phyloP scores from a whole-genome alignment of 768 basidiomycete species.

The Mycena pura region DNA sequence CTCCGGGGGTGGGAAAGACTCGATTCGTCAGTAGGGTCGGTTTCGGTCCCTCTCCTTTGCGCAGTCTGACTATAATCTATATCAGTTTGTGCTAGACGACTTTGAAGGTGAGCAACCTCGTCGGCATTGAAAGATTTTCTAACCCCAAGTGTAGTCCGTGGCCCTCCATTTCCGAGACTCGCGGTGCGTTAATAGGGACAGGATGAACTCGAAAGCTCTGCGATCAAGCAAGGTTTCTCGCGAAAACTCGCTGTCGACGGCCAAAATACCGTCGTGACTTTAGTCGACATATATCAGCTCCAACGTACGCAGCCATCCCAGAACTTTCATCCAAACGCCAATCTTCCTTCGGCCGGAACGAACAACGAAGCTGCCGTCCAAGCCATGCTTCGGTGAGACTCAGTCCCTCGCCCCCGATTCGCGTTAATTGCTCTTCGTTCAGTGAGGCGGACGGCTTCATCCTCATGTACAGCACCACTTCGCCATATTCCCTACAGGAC shows the following conservation, averaged over 20 bases:
- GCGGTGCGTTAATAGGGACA: not conserved
- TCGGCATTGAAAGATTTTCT: not conserved
- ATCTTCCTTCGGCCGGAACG: not conserved
- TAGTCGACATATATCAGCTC: conserved; percentile 21
- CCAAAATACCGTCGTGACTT: conserved; percentile 23
- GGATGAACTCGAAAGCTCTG: conserved; percentile 17
- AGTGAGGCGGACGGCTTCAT: conserved; percentile 25
- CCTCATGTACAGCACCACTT: conserved; percentile 28
- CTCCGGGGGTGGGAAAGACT: conserved; percentile 23
- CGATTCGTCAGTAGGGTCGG: conserved; percentile 26
- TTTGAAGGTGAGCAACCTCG: conserved; percentile 11
- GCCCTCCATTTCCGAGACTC: not conserved
- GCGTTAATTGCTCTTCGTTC: not conserved
- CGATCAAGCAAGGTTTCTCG: conserved; percentile 21
- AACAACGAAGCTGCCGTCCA: not conserved
- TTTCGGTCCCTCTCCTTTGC: not conserved
- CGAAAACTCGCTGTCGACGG: conserved; percentile 16
- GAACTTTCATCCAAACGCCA: not conserved
- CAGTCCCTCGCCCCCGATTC: not conserved
- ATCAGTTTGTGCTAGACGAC: conserved; percentile 24
- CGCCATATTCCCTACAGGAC: conserved; percentile 27
- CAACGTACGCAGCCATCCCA: not conserved
- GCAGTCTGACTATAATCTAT: not conserved
- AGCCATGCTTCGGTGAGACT: conserved; percentile 8
- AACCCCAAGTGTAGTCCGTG: conserved; percentile 11